A percentile compares a stretch with the other conserved stretches of the same genome.
Conservation (phyloP, 176 grass and related monocot genomes). For the Carex myosuroides region DNA sequence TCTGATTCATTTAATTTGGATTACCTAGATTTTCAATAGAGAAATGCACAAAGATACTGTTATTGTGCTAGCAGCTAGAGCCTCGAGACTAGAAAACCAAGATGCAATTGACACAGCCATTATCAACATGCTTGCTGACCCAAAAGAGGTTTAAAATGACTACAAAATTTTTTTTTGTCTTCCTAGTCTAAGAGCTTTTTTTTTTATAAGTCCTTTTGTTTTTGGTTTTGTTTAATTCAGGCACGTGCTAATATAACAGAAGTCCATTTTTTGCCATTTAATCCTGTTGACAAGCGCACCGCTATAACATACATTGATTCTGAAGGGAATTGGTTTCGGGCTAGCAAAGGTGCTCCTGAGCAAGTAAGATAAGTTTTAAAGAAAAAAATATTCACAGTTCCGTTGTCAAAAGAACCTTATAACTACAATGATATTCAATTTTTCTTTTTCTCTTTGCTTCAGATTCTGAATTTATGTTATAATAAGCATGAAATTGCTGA, state of each 20-base stretch:
- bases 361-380: slow-evolving; percentile 34
- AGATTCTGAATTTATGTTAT: slow-evolving; percentile 65
- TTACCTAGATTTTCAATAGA: slow-evolving; percentile 53
- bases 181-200: slow-evolving; percentile 7
- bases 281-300: slow-evolving; percentile 77
- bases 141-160: slow-evolving; percentile 50
- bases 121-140: slow-evolving; percentile 69
- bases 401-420: neutral
- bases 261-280: slow-evolving; percentile 83
- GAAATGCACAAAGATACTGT: slow-evolving; percentile 64
- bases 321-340: slow-evolving; percentile 59
- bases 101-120: slow-evolving; percentile 85
- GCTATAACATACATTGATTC: slow-evolving; percentile 70
- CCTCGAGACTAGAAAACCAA: slow-evolving; percentile 70
- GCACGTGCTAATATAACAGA: slow-evolving; percentile 72
- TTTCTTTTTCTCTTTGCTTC: slow-evolving; percentile 18
- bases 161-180: neutral
- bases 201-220: neutral
- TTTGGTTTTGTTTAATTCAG: slow-evolving; percentile 19
- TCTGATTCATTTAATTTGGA: neutral
- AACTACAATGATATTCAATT: neutral
- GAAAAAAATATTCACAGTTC: neutral
- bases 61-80: slow-evolving; percentile 67
- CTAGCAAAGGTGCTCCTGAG: slow-evolving; percentile 89
- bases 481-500: slow-evolving; percentile 40